Base-by-base conservation (phyloP, 352 stramenopile species). In the Pythium pyrilobum region DNA sequence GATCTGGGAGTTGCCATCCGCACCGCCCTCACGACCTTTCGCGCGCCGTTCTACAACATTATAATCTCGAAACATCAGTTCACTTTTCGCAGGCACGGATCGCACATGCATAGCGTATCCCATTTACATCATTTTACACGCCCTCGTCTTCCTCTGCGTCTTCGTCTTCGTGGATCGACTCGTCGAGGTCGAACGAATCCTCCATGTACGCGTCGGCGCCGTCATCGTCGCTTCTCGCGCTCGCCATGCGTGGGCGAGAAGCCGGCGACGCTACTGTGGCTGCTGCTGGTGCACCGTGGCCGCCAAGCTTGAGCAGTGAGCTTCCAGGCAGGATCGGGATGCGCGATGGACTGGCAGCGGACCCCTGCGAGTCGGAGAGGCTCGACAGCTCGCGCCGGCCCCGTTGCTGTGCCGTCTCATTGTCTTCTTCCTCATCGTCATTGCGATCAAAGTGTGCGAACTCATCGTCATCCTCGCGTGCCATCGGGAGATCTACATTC, bases 151-250 rank as follows among this genome's bases (percentile, higher is more conserved):
- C n/a, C n/a, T n/a, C n/a, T n/a, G n/a, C n/a, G n/a, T 65, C 39
- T 21, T 75, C 71, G 11, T 81, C 72, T 16, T 85, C 73, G 18
- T 83, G 72, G 11, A 89, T n/a, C 2, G 79, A 90, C 41, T 90
- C 79, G 25, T 90, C 74, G 20, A 88, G 40, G 32, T 90, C 79
- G 37, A 90, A 90, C 3, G 77, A 90, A 23, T 87, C 79, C 38
- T 85, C 77, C 51, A 87, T 45, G 39, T 88, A 86, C 36, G 75
- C 75, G 6, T 77, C 52, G 20, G 78, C 64, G 20, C 48, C 75
- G 5, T 75, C 64, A 5, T 71, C 70, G 12, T 56, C 59, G 31
- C 49, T 67, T 47, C 10, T 58, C 50, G 3, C 48, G 36, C 29
- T 62, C 29, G 20, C 21, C 18, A 51, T 56, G n/a, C 58, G 49